These are phyloP conservation scores for Diaporthe humulicola DNA, from an alignment of 2,329 filamentous ascomycete genomes.

Conservation along the genomic window DNA sequence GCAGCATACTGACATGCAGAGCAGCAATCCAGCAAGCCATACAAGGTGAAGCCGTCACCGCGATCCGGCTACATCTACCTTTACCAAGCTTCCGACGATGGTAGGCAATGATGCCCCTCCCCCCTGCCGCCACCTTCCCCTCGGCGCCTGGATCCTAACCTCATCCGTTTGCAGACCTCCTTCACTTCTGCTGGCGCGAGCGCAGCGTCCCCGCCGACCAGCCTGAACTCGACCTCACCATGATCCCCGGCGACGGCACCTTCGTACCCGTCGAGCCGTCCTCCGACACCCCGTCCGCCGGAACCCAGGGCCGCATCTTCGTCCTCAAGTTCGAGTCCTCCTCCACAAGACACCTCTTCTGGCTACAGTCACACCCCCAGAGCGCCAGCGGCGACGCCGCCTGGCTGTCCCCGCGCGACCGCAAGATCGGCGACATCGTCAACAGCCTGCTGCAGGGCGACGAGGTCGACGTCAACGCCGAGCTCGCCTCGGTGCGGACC, in stretches of 20 bases:
- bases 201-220: slow-evolving; percentile 77
- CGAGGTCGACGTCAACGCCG: slow-evolving; percentile 82
- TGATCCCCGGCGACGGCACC: slow-evolving; percentile 90
- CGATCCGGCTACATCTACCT: slow-evolving; percentile 92
- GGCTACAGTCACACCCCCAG: slow-evolving; percentile 93
- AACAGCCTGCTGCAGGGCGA: slow-evolving; percentile 88
- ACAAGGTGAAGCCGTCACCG: slow-evolving; percentile 79
- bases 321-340: slow-evolving; percentile 94
- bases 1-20: slow-evolving; percentile 42
- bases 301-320: slow-evolving; percentile 91
- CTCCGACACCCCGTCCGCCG: slow-evolving; percentile 67
- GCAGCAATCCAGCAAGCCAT: slow-evolving; percentile 69
- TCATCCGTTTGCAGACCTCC: slow-evolving; percentile 71
- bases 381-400: slow-evolving; percentile 75
- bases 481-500: slow-evolving; percentile 75
- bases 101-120: slow-evolving; percentile 48
- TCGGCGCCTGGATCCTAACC: slow-evolving; percentile 8
- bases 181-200: slow-evolving; percentile 98
- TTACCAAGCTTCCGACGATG: slow-evolving; percentile 82
- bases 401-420: slow-evolving; percentile 87
- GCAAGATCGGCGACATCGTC: slow-evolving; percentile 89
- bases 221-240: slow-evolving; percentile 89
- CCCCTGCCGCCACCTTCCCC: slow-evolving; percentile 8
- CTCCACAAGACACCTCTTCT: slow-evolving; percentile 92
- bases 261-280: slow-evolving; percentile 84